phyloP scores from a whole-genome alignment of 768 basidiomycete genomes.

The Pleurotus giganteus region DNA sequence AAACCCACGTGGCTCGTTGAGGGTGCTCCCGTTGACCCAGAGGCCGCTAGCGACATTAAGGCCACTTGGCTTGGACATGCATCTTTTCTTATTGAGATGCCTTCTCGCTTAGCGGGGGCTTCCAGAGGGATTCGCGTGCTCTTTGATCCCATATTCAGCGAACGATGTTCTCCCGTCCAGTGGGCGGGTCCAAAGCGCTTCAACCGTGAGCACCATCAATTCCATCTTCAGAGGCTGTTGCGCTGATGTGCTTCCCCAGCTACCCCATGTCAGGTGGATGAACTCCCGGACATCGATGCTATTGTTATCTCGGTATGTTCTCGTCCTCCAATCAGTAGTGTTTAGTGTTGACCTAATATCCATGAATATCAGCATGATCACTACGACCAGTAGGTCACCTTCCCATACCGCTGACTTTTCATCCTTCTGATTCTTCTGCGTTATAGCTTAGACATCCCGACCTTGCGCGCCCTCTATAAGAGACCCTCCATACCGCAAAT shows the following conservation, averaged over 20 bases:
- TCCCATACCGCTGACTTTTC: not conserved
- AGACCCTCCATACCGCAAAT: slow-evolving; percentile 42
- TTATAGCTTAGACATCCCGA: slow-evolving; percentile 42
- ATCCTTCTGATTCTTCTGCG: not conserved
- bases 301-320: slow-evolving; percentile 55
- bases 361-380: slow-evolving; percentile 41
- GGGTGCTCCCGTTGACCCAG: slow-evolving; percentile 13
- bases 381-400: slow-evolving; percentile 44
- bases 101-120: slow-evolving; percentile 24
- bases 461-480: slow-evolving; percentile 35
- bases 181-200: slow-evolving; percentile 45
- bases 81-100: slow-evolving; percentile 51
- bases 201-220: slow-evolving; percentile 33
- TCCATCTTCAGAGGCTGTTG: slow-evolving; percentile 15
- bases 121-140: slow-evolving; percentile 43
- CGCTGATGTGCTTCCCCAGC: slow-evolving; percentile 23
- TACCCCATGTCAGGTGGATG: slow-evolving; percentile 48
- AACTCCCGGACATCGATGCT: slow-evolving; percentile 61
- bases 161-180: slow-evolving; percentile 48
- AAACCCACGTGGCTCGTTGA: slow-evolving; percentile 37
- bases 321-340: not conserved
- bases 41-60: slow-evolving; percentile 35
- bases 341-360: too few relatives aligned
- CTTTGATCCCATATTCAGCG: slow-evolving; percentile 53
- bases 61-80: slow-evolving; percentile 59